These are phyloP conservation scores for Conoideocrella luteorostrata DNA, from an alignment of 2,329 filamentous ascomycete genomes.

Conservation along the genomic window DNA sequence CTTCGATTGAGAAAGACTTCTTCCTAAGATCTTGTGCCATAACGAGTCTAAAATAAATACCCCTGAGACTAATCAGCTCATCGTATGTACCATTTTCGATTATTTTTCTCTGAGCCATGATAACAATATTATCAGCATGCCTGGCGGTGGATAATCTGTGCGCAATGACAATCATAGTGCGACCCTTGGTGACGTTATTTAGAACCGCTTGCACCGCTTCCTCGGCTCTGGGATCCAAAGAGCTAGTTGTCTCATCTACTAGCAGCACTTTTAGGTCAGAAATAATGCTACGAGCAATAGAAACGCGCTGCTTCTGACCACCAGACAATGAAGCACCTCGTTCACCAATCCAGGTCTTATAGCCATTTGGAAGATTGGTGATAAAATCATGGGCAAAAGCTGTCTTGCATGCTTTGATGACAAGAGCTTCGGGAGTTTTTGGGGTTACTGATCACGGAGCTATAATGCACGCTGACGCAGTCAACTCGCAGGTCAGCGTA, in stretches of 20 bases:
- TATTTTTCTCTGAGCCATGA: slow-evolving; percentile 52
- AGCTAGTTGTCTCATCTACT: slow-evolving; percentile 63
- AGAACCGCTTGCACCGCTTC: slow-evolving; percentile 50
- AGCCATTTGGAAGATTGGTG: slow-evolving; percentile 43
- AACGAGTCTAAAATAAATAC: slow-evolving; percentile 48
- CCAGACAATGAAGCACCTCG: slow-evolving; percentile 59
- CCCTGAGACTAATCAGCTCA: slow-evolving; percentile 40
- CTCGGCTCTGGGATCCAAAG: slow-evolving; percentile 40
- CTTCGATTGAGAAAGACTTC: slow-evolving; percentile 4
- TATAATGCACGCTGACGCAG: too few species aligned
- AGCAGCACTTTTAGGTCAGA: slow-evolving; percentile 58
- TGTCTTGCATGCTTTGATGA: slow-evolving; percentile 41
- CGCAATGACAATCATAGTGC: slow-evolving; percentile 62
- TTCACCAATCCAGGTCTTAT: slow-evolving; percentile 58
- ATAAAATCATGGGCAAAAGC: slow-evolving; percentile 51
- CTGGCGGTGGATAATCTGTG: slow-evolving; percentile 53
- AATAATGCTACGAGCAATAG: slow-evolving; percentile 61
- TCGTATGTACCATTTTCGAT: slow-evolving; percentile 58
- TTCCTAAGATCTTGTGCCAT: slow-evolving; percentile 32
- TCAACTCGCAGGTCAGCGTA: too few species aligned
- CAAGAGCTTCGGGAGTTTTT: too few species aligned
- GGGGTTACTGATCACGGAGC: too few species aligned
- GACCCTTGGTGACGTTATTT: slow-evolving; percentile 44
- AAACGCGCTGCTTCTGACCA: slow-evolving; percentile 60
- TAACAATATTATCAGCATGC: slow-evolving; percentile 59